Percentiles rank a stretch among this genome's conserved stretches.
Evolutionary conservation across 805 yeast species (phyloP).

Genomic region (Candida ipomoeae): DNA sequence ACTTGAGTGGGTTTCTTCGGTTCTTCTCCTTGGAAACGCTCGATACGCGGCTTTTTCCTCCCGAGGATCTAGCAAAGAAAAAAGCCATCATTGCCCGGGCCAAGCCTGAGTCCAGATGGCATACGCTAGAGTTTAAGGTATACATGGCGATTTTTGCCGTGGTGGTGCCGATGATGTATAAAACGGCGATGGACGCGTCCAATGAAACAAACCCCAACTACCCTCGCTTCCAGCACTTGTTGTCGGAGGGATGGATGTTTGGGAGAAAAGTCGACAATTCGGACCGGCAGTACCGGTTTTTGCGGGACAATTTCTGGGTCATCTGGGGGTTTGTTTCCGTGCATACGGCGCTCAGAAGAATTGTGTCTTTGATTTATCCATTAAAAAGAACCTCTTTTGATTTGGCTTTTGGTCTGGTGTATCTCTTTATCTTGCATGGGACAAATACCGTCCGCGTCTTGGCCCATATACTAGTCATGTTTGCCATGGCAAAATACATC

Average conservation of each 20-base stretch:
- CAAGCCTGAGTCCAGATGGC: conserved; percentile 61
- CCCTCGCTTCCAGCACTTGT: conserved; percentile 51
- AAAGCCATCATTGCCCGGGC: conserved; percentile 30
- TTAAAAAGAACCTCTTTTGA: conserved; percentile 62
- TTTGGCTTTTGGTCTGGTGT: conserved; percentile 62
- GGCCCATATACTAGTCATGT: conserved; percentile 54
- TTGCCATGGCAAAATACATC: conserved; percentile 39
- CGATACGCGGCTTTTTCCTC: conserved; percentile 47
- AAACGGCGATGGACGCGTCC: conserved; percentile 78
- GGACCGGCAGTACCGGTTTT: conserved; percentile 83
- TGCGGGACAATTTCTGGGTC: conserved; percentile 72
- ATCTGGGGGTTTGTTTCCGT: conserved; percentile 49
- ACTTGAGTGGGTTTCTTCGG: conserved; percentile 16
- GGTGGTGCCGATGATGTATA: conserved; percentile 78
- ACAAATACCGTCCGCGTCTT: conserved; percentile 60
- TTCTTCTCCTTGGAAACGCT: conserved; percentile 51
- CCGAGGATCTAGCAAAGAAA: conserved; percentile 28
- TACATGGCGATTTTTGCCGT: conserved; percentile 61
- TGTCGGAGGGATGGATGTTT: conserved; percentile 83
- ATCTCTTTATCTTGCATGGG: conserved; percentile 77
- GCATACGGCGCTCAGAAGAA: conserved; percentile 53
- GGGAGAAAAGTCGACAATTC: conserved; percentile 91
- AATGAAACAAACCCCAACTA: conserved; percentile 73
- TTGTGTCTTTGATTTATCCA: conserved; percentile 15
- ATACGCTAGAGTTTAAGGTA: conserved; percentile 66